These are phyloP conservation scores for Linum trigynum DNA, from an alignment of 345 rosid genomes.

Conservation along the genomic window DNA sequence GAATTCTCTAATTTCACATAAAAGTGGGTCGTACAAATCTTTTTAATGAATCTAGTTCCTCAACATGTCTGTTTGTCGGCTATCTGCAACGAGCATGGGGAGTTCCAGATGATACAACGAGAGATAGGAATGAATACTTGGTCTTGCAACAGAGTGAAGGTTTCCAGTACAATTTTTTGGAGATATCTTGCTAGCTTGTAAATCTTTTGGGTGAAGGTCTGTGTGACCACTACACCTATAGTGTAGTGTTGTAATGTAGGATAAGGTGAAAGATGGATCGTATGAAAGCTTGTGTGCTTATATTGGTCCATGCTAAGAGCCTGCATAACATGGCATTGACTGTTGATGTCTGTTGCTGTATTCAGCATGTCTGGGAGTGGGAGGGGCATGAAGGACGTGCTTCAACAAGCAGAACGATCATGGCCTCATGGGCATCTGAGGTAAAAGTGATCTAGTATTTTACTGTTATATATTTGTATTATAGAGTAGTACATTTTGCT, in stretches of 20 bases:
- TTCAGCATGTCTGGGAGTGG: conserved; percentile 64
- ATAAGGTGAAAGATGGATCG: no score
- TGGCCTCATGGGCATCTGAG: conserved; percentile 68
- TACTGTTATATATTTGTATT: neutral
- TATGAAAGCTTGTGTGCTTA: no score
- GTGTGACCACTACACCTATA: no score
- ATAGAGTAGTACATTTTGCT: neutral
- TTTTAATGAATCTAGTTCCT: neutral
- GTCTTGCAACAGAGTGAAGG: no score
- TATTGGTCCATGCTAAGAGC: neutral
- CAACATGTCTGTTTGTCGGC: neutral
- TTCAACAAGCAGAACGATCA: conserved; percentile 85
- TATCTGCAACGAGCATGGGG: neutral
- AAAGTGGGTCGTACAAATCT: conserved; percentile 27
- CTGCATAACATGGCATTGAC: neutral
- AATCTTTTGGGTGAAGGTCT: no score
- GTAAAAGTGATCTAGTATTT: conserved; percentile 17
- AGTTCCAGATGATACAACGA: neutral
- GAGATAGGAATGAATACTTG: no score
- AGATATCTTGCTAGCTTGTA: neutral
- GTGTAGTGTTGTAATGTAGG: no score
- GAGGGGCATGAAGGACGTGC: conserved; percentile 71
- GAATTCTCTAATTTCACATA: conserved; percentile 61
- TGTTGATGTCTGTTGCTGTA: neutral
- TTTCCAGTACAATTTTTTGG: no score